phyloP scores from a whole-genome alignment of 768 basidiomycete genomes.

The Suillus variegatus region DNA sequence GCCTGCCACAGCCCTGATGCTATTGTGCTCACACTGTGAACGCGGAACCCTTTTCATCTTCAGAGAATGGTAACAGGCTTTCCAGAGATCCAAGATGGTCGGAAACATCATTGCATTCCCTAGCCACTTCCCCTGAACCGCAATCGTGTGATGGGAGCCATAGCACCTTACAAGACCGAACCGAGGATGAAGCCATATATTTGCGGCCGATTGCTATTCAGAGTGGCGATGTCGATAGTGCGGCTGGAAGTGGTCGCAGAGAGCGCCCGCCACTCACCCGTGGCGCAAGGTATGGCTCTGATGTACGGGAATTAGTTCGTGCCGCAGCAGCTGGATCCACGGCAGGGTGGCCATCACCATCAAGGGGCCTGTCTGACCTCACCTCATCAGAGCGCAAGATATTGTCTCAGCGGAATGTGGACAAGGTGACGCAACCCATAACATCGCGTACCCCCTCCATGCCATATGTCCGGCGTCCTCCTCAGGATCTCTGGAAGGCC shows the following conservation, averaged over 20 bases:
- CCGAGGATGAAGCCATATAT: constrained; percentile 10
- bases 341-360: constrained; percentile 15
- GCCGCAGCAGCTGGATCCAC: constrained; percentile 9
- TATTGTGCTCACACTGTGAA: constrained; percentile 8
- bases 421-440: constrained; percentile 20
- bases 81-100: constrained; percentile 6
- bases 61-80: constrained; percentile 22
- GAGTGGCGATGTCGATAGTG: constrained; percentile 1
- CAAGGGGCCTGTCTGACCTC: constrained; percentile 8
- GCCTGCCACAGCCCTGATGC: not conserved
- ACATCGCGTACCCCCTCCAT: constrained; percentile 15
- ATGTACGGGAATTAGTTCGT: constrained; percentile 14
- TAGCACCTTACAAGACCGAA: constrained; percentile 11
- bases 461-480: constrained; percentile 20
- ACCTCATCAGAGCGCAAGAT: constrained; percentile 5
- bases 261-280: constrained; percentile 12
- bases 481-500: constrained; percentile 22
- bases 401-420: constrained; percentile 20
- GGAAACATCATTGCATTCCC: constrained; percentile 13
- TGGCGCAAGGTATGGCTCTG: constrained; percentile 13
- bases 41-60: constrained; percentile 29
- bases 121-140: constrained; percentile 10
- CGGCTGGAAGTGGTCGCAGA: constrained; percentile 7
- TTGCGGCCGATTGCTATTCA: constrained; percentile 25
- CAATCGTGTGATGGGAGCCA: constrained; percentile 19